Conservation (phyloP, 2,329 filamentous ascomycete genomes). For the Ceratocystis destructans region DNA sequence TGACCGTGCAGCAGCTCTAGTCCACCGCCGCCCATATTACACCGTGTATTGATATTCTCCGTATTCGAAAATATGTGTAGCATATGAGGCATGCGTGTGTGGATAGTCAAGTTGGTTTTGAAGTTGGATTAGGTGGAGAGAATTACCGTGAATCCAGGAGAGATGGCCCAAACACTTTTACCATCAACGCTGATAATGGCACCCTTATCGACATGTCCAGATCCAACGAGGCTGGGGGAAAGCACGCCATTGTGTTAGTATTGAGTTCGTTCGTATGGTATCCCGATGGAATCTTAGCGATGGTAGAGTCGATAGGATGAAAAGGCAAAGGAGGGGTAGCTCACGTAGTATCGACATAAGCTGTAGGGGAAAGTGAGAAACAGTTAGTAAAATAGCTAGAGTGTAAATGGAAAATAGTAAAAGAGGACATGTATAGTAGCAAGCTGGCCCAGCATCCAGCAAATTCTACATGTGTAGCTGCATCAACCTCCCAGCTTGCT, state of each 20-base stretch:
- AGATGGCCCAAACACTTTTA: conserved; percentile 65
- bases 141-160: conserved; percentile 58
- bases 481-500: background rate
- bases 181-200: conserved; percentile 72
- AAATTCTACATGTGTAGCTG: background rate
- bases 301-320: background rate
- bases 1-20: background rate
- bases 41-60: too few species aligned
- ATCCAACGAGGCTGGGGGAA: conserved; percentile 57
- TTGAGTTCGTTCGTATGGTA: background rate
- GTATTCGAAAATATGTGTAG: too few species aligned
- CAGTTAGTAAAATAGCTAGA: conserved; percentile 22
- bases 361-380: conserved; percentile 25
- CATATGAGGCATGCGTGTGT: background rate
- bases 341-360: conserved; percentile 41
- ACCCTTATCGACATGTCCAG: conserved; percentile 66
- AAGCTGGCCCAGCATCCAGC: background rate
- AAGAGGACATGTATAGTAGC: background rate
- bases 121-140: conserved; percentile 4
- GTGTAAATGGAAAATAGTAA: background rate
- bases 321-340: conserved; percentile 14
- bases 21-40: background rate
- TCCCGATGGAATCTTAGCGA: background rate
- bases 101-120: background rate
- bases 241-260: conserved; percentile 13